Base-by-base conservation (phyloP, 352 stramenopile species). In the Phytophthora syringae region DNA sequence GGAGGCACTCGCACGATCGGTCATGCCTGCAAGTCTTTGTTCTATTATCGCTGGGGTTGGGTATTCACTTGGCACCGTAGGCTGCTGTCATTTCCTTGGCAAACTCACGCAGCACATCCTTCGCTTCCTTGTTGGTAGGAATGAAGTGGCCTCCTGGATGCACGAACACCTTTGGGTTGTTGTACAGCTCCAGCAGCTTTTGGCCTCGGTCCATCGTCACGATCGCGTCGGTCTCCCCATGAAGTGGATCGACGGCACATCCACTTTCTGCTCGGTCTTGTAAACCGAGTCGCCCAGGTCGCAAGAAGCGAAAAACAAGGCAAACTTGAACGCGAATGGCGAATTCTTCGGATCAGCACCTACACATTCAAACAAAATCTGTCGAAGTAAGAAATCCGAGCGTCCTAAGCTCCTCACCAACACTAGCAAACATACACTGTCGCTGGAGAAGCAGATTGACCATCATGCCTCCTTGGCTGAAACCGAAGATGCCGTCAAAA, bases 401-500 rank as follows among this genome's bases (percentile, higher is more conserved):
- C 36, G 13, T 22, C 25, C 16, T 7, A 27, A 27, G 12, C 7
- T 27, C 5, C 2, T 27, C 5, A 10, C 11, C 9, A 50, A 54
- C 36, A 16, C 12, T 2, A 49, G 13, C 21, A 67, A 54, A 55
- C 70, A 20, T 75, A 77, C 65, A 76, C 40, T 93, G 84, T 20
- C 74, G 71, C 30, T 92, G 80, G 9, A 94, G 62, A 21, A 93
- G 67, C 22, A 87, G 57, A 10, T 72, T 79, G 0, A 83, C 80
- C 60, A 90, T 84, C 55, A 85, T 91, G 30, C 84, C 84, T 22
- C 86, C 86, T 50, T 93, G 84, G 48, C 84, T 93, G 59, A 93
- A 94, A 32, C 86, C 86, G 45, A 93, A 89, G 24, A 94, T 73
- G 37, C 86, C 85, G 32, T 95, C 77, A 52, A 95, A 95, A 5